A percentile compares a stretch with the other conserved stretches of the same genome.
These are phyloP conservation scores for Microdochium paspali DNA, from an alignment of 2,329 filamentous ascomycete species.

Conservation along the genomic window DNA sequence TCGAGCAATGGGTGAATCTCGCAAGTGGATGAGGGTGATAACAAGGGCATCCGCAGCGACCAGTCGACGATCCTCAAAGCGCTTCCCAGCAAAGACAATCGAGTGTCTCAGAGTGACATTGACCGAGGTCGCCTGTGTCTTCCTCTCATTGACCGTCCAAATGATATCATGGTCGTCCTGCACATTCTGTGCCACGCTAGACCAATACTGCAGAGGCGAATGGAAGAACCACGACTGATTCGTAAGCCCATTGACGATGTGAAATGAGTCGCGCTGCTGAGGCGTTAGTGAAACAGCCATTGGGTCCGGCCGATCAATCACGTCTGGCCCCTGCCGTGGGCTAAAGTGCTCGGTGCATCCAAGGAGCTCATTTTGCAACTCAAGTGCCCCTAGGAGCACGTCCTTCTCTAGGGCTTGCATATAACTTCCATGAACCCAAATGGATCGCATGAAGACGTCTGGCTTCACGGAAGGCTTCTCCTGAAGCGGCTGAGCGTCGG, in stretches of 20 bases:
- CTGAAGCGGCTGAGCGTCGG: conserved; percentile 56
- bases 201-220: conserved; percentile 77
- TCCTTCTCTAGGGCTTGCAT: conserved; percentile 63
- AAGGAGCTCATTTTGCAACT: conserved; percentile 61
- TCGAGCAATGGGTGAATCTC: conserved; percentile 52
- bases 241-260: conserved; percentile 49
- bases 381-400: conserved; percentile 56
- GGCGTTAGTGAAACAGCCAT: conserved; percentile 27
- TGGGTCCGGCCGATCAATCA: conserved; percentile 17
- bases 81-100: conserved; percentile 75
- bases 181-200: conserved; percentile 51
- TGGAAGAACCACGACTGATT: conserved; percentile 68
- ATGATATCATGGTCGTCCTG: conserved; percentile 53
- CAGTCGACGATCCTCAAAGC: conserved; percentile 57
- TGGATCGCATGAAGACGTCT: conserved; percentile 73
- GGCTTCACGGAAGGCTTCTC: conserved; percentile 39
- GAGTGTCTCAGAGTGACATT: conserved; percentile 69
- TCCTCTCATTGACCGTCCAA: conserved; percentile 57
- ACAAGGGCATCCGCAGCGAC: conserved; percentile 69
- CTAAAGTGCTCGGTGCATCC: conserved; percentile 48
- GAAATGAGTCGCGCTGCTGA: conserved; percentile 41
- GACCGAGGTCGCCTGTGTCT: conserved; percentile 53
- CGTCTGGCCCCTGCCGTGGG: conserved; percentile 27
- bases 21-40: conserved; percentile 63
- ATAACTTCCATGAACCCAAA: conserved; percentile 75